Conservation (phyloP, 2,329 filamentous ascomycete species). For the Elsinoe australis region DNA sequence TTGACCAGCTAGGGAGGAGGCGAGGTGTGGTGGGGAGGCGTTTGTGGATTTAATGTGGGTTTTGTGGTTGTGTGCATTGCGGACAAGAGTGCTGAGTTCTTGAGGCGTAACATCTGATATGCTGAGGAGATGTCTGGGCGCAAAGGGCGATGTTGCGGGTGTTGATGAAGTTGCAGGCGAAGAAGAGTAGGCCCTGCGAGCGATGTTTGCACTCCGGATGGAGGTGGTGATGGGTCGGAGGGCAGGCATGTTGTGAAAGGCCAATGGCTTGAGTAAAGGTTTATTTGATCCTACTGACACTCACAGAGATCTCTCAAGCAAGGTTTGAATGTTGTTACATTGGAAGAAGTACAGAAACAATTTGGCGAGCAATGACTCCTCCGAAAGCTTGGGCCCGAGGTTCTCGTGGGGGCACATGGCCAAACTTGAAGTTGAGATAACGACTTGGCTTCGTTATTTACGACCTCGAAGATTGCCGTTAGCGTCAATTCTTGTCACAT, state of each 20-base stretch:
- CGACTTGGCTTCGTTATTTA: neutral
- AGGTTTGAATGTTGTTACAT: too few relatives aligned
- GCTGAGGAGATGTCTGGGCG: constrained; percentile 81
- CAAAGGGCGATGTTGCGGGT: constrained; percentile 46
- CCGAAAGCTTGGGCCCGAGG: constrained; percentile 10
- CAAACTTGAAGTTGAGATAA: too few relatives aligned
- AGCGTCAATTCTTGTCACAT: too few relatives aligned
- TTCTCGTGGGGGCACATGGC: too few relatives aligned
- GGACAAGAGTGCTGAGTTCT: constrained; percentile 75
- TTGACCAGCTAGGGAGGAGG: constrained; percentile 59
- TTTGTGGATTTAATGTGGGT: constrained; percentile 61
- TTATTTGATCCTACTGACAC: too few relatives aligned
- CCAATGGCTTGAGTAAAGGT: constrained; percentile 22
- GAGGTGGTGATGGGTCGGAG: constrained; percentile 15
- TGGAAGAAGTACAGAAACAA: constrained; percentile 4
- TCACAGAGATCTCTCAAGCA: too few relatives aligned
- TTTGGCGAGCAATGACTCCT: constrained; percentile 4
- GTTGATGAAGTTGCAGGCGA: constrained; percentile 25
- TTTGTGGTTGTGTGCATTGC: constrained; percentile 74
- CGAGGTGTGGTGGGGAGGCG: constrained; percentile 51
- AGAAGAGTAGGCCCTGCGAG: constrained; percentile 21
- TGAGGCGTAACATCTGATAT: constrained; percentile 74
- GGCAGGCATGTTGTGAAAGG: constrained; percentile 15
- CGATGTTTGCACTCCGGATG: neutral
- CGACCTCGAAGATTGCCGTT: too few relatives aligned